phyloP scores from a whole-genome alignment of 2,329 filamentous ascomycete genomes.

The Teratosphaeria zuluensis region DNA sequence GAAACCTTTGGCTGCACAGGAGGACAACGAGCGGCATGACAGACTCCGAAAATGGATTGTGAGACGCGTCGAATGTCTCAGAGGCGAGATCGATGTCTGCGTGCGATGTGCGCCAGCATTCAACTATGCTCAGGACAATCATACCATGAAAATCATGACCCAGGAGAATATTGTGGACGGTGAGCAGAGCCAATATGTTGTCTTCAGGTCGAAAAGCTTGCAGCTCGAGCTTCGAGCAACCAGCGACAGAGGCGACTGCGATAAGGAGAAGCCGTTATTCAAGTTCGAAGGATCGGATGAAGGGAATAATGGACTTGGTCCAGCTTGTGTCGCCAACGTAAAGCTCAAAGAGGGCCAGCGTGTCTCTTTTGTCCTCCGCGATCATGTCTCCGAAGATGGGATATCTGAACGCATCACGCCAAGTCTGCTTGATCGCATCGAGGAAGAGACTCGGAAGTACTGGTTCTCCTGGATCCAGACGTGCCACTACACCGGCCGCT shows the following conservation, averaged over 20 bases:
- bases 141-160: not conserved
- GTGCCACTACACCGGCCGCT: not conserved
- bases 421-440: not conserved
- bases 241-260: not conserved
- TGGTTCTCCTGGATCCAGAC: not conserved
- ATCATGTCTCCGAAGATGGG: not conserved
- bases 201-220: not conserved
- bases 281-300: not conserved
- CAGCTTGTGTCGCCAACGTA: not conserved
- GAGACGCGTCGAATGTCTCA: not conserved
- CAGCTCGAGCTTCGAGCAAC: not conserved
- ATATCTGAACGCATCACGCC: not conserved
- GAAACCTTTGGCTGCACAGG: not conserved
- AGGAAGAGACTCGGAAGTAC: not conserved
- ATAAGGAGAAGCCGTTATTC: not conserved
- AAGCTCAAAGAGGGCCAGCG: not conserved
- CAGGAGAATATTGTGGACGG: not conserved
- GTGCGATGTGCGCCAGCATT: not conserved
- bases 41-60: not conserved
- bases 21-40: not conserved
- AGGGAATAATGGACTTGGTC: not conserved
- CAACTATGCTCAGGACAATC: not conserved
- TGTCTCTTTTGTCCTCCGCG: not conserved
- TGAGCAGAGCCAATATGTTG: not conserved
- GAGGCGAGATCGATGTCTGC: not conserved